Evolutionary conservation across 2,329 filamentous ascomycete species (phyloP).

Genomic region (Macrophomina phaseolina): DNA sequence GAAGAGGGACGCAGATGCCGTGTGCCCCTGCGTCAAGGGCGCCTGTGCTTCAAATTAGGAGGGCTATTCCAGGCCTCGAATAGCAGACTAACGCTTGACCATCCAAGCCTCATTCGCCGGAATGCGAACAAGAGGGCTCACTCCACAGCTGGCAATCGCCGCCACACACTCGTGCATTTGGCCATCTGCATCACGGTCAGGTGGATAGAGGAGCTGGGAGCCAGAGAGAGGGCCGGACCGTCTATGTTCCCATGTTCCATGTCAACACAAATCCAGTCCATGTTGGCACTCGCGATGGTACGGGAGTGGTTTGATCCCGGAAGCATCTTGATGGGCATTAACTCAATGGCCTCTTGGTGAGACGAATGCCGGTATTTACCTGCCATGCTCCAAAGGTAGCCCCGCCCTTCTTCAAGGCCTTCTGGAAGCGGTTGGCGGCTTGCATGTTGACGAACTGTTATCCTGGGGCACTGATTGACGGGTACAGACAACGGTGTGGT

Average conservation of each 20-base stretch:
- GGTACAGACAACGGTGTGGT: neutral
- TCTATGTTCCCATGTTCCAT: constrained; percentile 64
- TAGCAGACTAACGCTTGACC: constrained; percentile 59
- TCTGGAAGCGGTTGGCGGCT: constrained; percentile 59
- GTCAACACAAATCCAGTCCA: constrained; percentile 62
- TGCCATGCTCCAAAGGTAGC: constrained; percentile 64
- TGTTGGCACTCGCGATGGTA: constrained; percentile 58
- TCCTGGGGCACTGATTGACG: neutral
- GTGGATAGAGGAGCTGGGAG: neutral
- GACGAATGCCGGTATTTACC: constrained; percentile 42
- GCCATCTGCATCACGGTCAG: constrained; percentile 41
- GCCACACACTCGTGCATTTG: constrained; percentile 63
- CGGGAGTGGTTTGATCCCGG: constrained; percentile 61
- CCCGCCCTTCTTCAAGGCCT: constrained; percentile 56
- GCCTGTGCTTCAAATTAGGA: constrained; percentile 37
- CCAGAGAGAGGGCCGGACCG: constrained; percentile 41
- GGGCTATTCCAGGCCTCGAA: neutral
- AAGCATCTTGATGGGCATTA: constrained; percentile 46
- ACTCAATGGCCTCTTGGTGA: neutral
- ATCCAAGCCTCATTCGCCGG: constrained; percentile 65
- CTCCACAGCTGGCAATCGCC: constrained; percentile 51
- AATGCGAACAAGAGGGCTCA: constrained; percentile 55
- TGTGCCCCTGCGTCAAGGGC: constrained; percentile 66
- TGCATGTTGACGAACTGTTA: constrained; percentile 51
- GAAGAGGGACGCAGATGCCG: constrained; percentile 61